Evolutionary conservation across 2,329 filamentous ascomycete species (phyloP).

Genomic region (Ophiocordyceps australis): DNA sequence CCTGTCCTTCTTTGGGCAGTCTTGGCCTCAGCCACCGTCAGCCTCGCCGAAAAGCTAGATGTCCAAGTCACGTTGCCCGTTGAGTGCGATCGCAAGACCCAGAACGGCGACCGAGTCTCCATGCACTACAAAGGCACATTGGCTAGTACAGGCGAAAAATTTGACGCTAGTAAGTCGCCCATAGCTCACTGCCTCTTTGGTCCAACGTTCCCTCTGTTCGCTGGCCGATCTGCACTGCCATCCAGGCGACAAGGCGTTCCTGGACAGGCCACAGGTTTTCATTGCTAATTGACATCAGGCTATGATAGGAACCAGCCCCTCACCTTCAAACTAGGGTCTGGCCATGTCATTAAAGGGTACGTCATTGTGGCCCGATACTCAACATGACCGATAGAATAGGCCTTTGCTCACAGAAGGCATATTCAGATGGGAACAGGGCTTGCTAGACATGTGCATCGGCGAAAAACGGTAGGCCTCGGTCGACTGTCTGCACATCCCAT

Average conservation of each 20-base stretch:
- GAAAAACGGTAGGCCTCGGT: slow-evolving; percentile 47
- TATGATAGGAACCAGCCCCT: slow-evolving; percentile 67
- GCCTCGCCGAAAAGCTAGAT: slow-evolving; percentile 44
- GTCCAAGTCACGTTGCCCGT: slow-evolving; percentile 60
- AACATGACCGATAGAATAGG: too few species aligned
- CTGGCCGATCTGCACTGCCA: too few species aligned
- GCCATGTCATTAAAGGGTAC: slow-evolving; percentile 78
- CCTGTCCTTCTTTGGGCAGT: slow-evolving; percentile 28
- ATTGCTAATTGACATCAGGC: too few species aligned
- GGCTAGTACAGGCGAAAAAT: slow-evolving; percentile 52
- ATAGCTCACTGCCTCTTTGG: not conserved
- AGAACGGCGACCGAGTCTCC: slow-evolving; percentile 59
- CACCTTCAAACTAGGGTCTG: slow-evolving; percentile 58
- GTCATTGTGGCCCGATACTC: slow-evolving; percentile 10
- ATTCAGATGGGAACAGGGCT: slow-evolving; percentile 68
- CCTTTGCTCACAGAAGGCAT: slow-evolving; percentile 4
- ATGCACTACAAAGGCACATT: slow-evolving; percentile 86
- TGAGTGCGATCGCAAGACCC: slow-evolving; percentile 62
- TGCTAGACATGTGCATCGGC: slow-evolving; percentile 87
- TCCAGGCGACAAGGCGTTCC: too few species aligned
- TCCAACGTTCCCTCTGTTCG: too few species aligned
- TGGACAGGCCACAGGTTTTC: too few species aligned
- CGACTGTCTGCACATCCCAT: not conserved
- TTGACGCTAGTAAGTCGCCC: slow-evolving; percentile 48
- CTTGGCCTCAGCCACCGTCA: slow-evolving; percentile 30